These are phyloP conservation scores for Aspergillus ustus DNA, from an alignment of 2,329 filamentous ascomycete genomes.

Conservation along the genomic window DNA sequence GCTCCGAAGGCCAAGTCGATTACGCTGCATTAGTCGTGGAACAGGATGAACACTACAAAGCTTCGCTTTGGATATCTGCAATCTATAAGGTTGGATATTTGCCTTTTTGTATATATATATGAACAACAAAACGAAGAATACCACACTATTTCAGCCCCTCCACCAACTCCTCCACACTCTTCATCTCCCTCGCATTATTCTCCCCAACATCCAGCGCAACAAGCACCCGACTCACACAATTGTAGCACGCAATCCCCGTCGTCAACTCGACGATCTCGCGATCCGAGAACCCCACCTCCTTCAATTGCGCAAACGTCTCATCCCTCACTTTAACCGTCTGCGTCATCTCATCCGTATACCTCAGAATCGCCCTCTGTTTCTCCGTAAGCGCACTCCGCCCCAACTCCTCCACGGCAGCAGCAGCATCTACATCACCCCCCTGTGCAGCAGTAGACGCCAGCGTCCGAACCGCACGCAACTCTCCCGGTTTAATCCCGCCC, in stretches of 20 bases:
- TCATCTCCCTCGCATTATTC: conserved; percentile 57
- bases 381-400: conserved; percentile 52
- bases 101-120: background rate
- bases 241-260: conserved; percentile 83
- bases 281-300: conserved; percentile 66
- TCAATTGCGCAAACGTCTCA: conserved; percentile 65
- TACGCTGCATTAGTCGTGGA: conserved; percentile 5
- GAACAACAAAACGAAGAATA: background rate
- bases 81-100: background rate
- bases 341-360: conserved; percentile 85
- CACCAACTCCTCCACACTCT: conserved; percentile 71
- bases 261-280: conserved; percentile 82
- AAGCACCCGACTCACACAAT: conserved; percentile 83
- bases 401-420: conserved; percentile 48
- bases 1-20: conserved; percentile 32
- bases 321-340: conserved; percentile 70
- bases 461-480: conserved; percentile 57
- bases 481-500: conserved; percentile 38
- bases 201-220: conserved; percentile 74
- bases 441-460: conserved; percentile 55
- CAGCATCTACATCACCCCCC: conserved; percentile 31
- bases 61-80: background rate
- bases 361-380: conserved; percentile 69
- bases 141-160: conserved; percentile 34
- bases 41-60: background rate